Evolutionary conservation across 331 rosid species (phyloP).

Genomic region (Malus hybrid): DNA sequence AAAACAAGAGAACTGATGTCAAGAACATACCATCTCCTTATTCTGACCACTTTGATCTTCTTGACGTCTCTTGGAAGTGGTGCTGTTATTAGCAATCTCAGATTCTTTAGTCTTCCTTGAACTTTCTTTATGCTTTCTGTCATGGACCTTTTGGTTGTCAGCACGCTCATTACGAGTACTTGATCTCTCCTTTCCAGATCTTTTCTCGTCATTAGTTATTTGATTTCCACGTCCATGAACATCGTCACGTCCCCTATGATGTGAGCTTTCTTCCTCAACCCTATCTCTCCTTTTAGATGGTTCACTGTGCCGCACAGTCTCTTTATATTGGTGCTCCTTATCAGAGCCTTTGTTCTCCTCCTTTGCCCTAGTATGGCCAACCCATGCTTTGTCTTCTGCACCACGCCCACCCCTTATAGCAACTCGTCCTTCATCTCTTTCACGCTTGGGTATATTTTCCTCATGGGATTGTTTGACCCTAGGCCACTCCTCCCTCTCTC

Average conservation of each 20-base stretch:
- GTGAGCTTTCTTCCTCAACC: conserved; percentile 58
- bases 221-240: conserved; percentile 54
- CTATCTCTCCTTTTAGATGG: conserved; percentile 74
- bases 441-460: conserved; percentile 69
- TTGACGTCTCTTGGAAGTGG: conserved; percentile 57
- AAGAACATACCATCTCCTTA: conserved; percentile 72
- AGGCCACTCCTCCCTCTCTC: conserved; percentile 93
- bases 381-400: conserved; percentile 76
- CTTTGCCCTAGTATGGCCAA: conserved; percentile 55
- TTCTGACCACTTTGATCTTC: conserved; percentile 61
- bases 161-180: conserved; percentile 66
- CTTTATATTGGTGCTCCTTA: conserved; percentile 69
- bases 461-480: conserved; percentile 72
- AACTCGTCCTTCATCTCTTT: conserved; percentile 76
- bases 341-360: conserved; percentile 69
- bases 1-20: conserved; percentile 15
- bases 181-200: conserved; percentile 78
- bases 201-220: conserved; percentile 52
- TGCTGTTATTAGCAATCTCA: conserved; percentile 44
- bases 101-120: conserved; percentile 69
- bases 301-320: conserved; percentile 58
- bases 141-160: conserved; percentile 58
- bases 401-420: conserved; percentile 67
- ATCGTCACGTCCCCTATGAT: conserved; percentile 75
- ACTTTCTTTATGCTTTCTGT: conserved; percentile 67